Conservation (phyloP, 331 rosid species). For the Cydonia oblonga region DNA sequence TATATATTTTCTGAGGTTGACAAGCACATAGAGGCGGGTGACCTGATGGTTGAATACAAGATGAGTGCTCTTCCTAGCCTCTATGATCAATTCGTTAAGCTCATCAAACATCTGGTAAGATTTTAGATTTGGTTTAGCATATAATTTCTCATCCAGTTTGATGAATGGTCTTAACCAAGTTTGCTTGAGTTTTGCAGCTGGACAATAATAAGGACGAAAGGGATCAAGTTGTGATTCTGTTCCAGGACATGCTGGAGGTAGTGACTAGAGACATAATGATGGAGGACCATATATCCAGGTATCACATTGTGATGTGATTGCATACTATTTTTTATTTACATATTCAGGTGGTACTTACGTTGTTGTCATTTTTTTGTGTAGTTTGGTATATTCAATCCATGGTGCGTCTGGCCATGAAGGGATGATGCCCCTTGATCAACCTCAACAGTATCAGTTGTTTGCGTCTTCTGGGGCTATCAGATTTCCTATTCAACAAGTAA, state of each 20-base stretch:
- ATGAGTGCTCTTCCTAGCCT: constrained; percentile 97
- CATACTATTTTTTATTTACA: background rate
- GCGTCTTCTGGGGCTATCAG: constrained; percentile 89
- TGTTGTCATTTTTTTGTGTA: constrained; percentile 21
- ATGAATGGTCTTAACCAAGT: constrained; percentile 9
- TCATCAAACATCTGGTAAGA: constrained; percentile 64
- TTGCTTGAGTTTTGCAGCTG: constrained; percentile 37
- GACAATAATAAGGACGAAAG: constrained; percentile 62
- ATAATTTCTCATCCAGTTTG: background rate
- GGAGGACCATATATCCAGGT: constrained; percentile 69
- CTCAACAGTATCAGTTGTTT: constrained; percentile 66
- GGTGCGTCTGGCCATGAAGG: constrained; percentile 64
- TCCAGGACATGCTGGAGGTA: constrained; percentile 97
- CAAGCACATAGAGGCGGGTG: constrained; percentile 18
- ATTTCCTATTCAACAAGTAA: constrained; percentile 62
- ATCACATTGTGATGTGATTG: constrained; percentile 10
- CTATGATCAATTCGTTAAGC: constrained; percentile 56
- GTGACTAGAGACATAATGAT: constrained; percentile 71
- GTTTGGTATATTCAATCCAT: constrained; percentile 61
- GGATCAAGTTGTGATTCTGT: constrained; percentile 74
- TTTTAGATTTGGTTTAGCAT: background rate
- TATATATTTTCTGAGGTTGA: constrained; percentile 64
- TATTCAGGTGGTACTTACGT: background rate
- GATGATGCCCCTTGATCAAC: constrained; percentile 52
- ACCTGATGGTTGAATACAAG: constrained; percentile 40